These are phyloP conservation scores for Coemansia sp. DNA, from an alignment of 192 early-diverging fungal genomes.

Conservation along the genomic window DNA sequence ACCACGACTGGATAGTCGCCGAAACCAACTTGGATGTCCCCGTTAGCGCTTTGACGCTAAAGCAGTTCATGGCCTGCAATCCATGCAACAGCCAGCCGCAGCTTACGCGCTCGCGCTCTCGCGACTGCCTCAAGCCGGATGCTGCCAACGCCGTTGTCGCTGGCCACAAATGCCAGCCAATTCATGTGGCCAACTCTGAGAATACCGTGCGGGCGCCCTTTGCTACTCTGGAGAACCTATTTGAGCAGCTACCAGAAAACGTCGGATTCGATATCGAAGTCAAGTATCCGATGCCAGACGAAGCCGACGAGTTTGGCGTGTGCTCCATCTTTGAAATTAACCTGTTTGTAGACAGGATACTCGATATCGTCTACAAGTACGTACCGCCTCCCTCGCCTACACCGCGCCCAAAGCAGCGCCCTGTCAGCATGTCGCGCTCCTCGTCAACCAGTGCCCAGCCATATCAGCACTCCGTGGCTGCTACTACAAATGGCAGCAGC, in stretches of 20 bases:
- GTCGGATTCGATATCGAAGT: slow-evolving; percentile 94
- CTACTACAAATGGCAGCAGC: not conserved
- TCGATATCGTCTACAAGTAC: slow-evolving; percentile 67
- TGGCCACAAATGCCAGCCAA: slow-evolving; percentile 16
- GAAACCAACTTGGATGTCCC: slow-evolving; percentile 71
- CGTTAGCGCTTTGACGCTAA: slow-evolving; percentile 63
- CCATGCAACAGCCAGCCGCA: slow-evolving; percentile 30
- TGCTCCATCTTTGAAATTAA: slow-evolving; percentile 76
- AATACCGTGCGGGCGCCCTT: slow-evolving; percentile 86
- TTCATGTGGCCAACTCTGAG: slow-evolving; percentile 73
- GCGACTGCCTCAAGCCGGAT: slow-evolving; percentile 11
- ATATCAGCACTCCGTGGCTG: not conserved
- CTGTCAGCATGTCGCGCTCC: slow-evolving; percentile 1
- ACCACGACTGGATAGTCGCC: slow-evolving; percentile 88
- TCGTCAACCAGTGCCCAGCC: not conserved
- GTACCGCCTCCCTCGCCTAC: slow-evolving; percentile 11
- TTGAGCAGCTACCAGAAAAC: slow-evolving; percentile 66
- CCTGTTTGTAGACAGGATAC: slow-evolving; percentile 79
- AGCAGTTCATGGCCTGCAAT: slow-evolving; percentile 65
- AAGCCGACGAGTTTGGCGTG: slow-evolving; percentile 76
- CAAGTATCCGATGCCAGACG: slow-evolving; percentile 93
- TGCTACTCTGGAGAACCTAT: slow-evolving; percentile 77
- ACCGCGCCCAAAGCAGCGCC: not conserved
- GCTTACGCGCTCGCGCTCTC: slow-evolving; percentile 19
- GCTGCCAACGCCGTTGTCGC: not conserved